phyloP scores from a whole-genome alignment of 2,329 filamentous ascomycete genomes.

The Blastomyces parvus region DNA sequence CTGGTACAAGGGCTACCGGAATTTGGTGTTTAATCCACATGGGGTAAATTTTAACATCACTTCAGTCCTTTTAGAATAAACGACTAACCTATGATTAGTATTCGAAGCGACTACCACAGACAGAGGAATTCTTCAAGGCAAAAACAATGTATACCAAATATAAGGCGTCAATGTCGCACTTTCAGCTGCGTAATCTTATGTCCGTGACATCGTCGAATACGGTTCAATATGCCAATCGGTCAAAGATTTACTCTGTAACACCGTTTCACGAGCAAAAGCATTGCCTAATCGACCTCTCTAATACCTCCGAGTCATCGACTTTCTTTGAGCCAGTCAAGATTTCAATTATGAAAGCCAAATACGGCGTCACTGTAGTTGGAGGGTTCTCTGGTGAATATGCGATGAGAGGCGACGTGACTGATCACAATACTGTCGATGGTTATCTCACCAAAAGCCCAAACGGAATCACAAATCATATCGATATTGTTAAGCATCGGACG shows the following conservation, averaged over 20 bases:
- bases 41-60: conserved; percentile 12
- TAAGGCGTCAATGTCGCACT: conserved; percentile 46
- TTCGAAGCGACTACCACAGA: conserved; percentile 27
- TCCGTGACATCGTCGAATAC: conserved; percentile 47
- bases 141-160: conserved; percentile 42
- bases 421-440: conserved; percentile 32
- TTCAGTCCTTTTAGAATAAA: not conserved
- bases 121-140: conserved; percentile 41
- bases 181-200: conserved; percentile 51
- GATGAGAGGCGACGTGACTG: conserved; percentile 33
- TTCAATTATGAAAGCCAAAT: conserved; percentile 44
- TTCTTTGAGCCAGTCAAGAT: conserved; percentile 37
- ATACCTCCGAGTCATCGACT: conserved; percentile 30
- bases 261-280: conserved; percentile 35
- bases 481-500: conserved; percentile 42
- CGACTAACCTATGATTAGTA: conserved; percentile 17
- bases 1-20: conserved; percentile 36
- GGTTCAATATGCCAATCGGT: conserved; percentile 44
- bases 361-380: conserved; percentile 45
- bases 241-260: conserved; percentile 42
- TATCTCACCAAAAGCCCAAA: conserved; percentile 42
- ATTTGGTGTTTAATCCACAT: conserved; percentile 25
- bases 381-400: conserved; percentile 51
- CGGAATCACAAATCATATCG: conserved; percentile 51
- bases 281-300: conserved; percentile 42